phyloP scores from a whole-genome alignment of 768 basidiomycete genomes.

The Suillus variegatus region DNA sequence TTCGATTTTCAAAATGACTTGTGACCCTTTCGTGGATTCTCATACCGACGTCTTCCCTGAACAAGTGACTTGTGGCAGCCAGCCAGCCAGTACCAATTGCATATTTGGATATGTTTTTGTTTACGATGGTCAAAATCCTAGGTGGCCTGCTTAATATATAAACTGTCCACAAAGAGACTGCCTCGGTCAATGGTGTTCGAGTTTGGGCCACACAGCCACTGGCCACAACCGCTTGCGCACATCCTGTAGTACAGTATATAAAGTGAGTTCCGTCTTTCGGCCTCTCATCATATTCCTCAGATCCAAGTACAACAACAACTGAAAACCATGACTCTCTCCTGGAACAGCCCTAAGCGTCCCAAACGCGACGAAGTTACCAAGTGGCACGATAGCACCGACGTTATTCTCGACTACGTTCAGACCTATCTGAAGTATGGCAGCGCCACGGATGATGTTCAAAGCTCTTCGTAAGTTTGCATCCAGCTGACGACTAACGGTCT shows the following conservation, averaged over 20 bases:
- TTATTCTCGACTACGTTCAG: neutral
- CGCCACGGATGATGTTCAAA: neutral
- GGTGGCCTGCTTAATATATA: neutral
- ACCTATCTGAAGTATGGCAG: neutral
- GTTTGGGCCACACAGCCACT: neutral
- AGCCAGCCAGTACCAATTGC: neutral
- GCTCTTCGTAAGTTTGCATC: neutral
- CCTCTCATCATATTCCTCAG: neutral
- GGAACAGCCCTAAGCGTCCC: neutral
- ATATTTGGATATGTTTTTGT: neutral
- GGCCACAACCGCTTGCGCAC: too few relatives aligned
- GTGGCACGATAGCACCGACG: neutral
- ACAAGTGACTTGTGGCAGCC: neutral
- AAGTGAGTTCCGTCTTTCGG: neutral
- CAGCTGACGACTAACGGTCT: neutral
- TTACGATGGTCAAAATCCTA: neutral
- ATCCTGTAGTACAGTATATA: neutral
- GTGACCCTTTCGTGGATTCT: neutral
- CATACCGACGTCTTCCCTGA: neutral
- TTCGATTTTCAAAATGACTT: neutral
- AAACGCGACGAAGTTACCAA: neutral
- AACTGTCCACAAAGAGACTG: neutral
- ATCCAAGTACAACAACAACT: neutral
- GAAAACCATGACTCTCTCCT: neutral
- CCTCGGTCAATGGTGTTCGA: neutral